phyloP scores from a whole-genome alignment of 2,329 filamentous ascomycete species.

The Xylariomycetidae sp. region DNA sequence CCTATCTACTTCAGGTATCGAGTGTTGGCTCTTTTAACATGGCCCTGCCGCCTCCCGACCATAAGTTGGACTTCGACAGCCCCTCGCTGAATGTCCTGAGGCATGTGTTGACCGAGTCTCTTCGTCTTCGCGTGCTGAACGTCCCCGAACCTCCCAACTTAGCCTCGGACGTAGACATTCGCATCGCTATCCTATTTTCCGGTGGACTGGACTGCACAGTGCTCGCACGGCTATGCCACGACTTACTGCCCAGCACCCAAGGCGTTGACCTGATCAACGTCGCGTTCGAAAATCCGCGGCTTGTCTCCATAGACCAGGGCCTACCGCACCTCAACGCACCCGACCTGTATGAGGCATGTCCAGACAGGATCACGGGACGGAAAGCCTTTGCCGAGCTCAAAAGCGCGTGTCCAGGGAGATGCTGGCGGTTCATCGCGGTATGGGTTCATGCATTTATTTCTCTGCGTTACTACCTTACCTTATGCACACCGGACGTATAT shows the following conservation, averaged over 20 bases:
- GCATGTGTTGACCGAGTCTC: conserved; percentile 51
- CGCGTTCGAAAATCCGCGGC: conserved; percentile 88
- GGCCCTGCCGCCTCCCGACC: conserved; percentile 28
- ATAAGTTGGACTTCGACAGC: conserved; percentile 33
- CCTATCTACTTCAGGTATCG: conserved; percentile 45
- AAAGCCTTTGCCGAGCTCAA: conserved; percentile 72
- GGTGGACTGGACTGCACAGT: conserved; percentile 91
- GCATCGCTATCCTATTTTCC: conserved; percentile 81
- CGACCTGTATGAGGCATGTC: conserved; percentile 71
- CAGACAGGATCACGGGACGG: conserved; percentile 82
- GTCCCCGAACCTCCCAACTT: conserved; percentile 53
- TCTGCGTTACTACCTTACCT: not conserved
- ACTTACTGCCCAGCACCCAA: conserved; percentile 63
- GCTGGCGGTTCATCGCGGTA: conserved; percentile 77
- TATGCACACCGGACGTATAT: too few relatives aligned
- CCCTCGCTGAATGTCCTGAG: conserved; percentile 48
- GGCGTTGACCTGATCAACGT: conserved; percentile 88
- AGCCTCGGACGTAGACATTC: conserved; percentile 33
- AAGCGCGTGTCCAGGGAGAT: conserved; percentile 59
- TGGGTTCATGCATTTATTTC: conserved; percentile 15
- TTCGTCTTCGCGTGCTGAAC: conserved; percentile 57
- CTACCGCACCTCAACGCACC: conserved; percentile 15
- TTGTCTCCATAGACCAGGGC: conserved; percentile 49
- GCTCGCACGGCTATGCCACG: conserved; percentile 72
- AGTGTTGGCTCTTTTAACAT: conserved; percentile 49